Evolutionary conservation across 495 filamentous ascomycete genomes (phyloP).

Genomic region (Aspergillus asperescens): DNA sequence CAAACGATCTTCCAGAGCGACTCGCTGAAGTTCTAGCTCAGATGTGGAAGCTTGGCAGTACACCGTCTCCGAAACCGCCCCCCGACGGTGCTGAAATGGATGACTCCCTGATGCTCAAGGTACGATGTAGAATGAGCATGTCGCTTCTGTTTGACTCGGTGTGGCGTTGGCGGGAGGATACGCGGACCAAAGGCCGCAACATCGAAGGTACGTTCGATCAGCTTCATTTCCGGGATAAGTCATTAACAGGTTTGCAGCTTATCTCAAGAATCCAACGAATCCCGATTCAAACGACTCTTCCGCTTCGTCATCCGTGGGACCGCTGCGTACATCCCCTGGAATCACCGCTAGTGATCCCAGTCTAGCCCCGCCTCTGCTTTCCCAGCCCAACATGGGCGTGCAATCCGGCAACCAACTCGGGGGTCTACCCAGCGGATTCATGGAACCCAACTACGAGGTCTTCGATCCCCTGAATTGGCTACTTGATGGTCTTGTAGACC

Average conservation of each 20-base stretch:
- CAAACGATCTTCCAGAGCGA: slow-evolving; percentile 80
- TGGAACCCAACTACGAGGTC: slow-evolving; percentile 68
- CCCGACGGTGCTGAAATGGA: slow-evolving; percentile 47
- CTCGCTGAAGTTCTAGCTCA: slow-evolving; percentile 87
- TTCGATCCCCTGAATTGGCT: slow-evolving; percentile 91
- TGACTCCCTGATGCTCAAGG: slow-evolving; percentile 72
- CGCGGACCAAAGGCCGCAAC: slow-evolving; percentile 69
- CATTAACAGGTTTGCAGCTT: slow-evolving; percentile 40
- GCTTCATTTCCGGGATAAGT: not conserved
- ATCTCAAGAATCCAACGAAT: slow-evolving; percentile 81
- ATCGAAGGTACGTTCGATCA: slow-evolving; percentile 61
- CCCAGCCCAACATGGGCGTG: slow-evolving; percentile 32
- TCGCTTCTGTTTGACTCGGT: slow-evolving; percentile 87
- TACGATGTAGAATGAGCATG: slow-evolving; percentile 88
- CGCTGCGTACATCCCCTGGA: slow-evolving; percentile 30
- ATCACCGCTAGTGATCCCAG: slow-evolving; percentile 40
- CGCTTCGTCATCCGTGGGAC: slow-evolving; percentile 51
- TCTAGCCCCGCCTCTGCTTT: slow-evolving; percentile 40
- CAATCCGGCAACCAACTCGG: slow-evolving; percentile 32
- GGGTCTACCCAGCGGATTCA: slow-evolving; percentile 49
- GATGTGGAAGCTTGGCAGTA: slow-evolving; percentile 75
- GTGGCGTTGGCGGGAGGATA: slow-evolving; percentile 89
- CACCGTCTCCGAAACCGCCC: slow-evolving; percentile 32
- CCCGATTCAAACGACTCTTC: slow-evolving; percentile 73
- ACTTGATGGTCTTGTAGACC: slow-evolving; percentile 76